Evolutionary conservation across 768 basidiomycete genomes (phyloP).

Genomic region (Auriscalpium vulgare): DNA sequence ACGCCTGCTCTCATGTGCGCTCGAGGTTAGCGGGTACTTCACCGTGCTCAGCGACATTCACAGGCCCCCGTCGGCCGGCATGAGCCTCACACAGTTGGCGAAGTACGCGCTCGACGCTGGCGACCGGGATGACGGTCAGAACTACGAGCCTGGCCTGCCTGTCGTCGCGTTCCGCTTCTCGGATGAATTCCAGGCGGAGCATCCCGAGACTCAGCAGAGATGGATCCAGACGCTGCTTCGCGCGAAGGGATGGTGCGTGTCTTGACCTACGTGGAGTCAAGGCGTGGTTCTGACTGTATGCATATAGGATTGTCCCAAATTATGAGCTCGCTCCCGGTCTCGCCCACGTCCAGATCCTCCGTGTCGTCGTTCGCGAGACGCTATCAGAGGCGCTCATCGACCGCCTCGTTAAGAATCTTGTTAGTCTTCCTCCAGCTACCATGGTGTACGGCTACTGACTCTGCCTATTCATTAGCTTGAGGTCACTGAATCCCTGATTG

Average conservation of each 20-base stretch:
- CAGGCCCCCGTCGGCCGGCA: slow-evolving; percentile 22
- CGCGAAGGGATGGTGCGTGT: slow-evolving; percentile 35
- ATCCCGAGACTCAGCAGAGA: slow-evolving; percentile 50
- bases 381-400: slow-evolving; percentile 40
- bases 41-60: slow-evolving; percentile 51
- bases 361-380: slow-evolving; percentile 54
- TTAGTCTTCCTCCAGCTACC: slow-evolving; percentile 15
- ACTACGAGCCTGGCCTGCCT: slow-evolving; percentile 42
- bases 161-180: slow-evolving; percentile 50
- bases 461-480: slow-evolving; percentile 36
- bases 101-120: slow-evolving; percentile 24
- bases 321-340: slow-evolving; percentile 49
- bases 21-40: slow-evolving; percentile 48
- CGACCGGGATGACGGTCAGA: slow-evolving; percentile 43
- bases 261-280: not conserved
- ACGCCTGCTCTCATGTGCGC: slow-evolving; percentile 50
- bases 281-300: not conserved
- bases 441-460: slow-evolving; percentile 19
- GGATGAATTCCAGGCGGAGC: slow-evolving; percentile 39
- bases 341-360: slow-evolving; percentile 46
- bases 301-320: slow-evolving; percentile 46
- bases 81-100: slow-evolving; percentile 18
- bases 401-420: slow-evolving; percentile 61
- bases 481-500: slow-evolving; percentile 49
- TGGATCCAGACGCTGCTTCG: slow-evolving; percentile 47